Evolutionary conservation across 2,329 filamentous ascomycete species (phyloP), one percentile per base, ranked within the genome.

Genomic region (Pseudogymnoascus sp.): DNA sequence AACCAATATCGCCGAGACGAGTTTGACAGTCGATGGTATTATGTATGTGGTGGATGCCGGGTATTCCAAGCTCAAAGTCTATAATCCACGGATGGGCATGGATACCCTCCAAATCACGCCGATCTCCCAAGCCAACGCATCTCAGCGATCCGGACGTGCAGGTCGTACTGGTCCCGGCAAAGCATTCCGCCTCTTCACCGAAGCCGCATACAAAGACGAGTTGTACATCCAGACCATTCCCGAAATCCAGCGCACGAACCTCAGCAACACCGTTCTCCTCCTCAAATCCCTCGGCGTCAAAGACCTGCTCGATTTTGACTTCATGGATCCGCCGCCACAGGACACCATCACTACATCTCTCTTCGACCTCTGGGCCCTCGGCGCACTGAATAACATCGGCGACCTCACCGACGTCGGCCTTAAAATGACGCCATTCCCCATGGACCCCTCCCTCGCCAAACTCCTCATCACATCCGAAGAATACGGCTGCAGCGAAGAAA

Each of bases 31-130:
- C 5, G 95, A 99, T 73, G 95, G 95, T 68, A 99, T 99, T 76
- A 97, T 97, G 89, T 99, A 96, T 71, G 95, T 99, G 21, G 95
- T 99, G 4, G 95, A 99, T 74, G 87, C 91, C 1, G 95, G 95
- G 0, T 99, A 93, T 75, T 96, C 92, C 1, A 99, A 99, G 75
- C 84, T 97, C 73, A 99, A 99, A 74, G 95, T 99, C 4, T 99
- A 97, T 77, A 99, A 99, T 71, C 93, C 95, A 5, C 90, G 93
- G 62, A 97, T 99, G 91, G 95, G 95, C 64, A 99, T 99, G 95
- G 95, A 99, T 72, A 97, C 93, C 0, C 84, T 99, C 12, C 95
- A 97, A 72, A 96, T 99, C 69, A 99, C 95, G 0, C 95, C 95
- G 0, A 96, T 99, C 62, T 97, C 93, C 2, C 95, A 99, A 74